Conservation (phyloP, 2,329 filamentous ascomycete genomes). For the Aspergillus nomiae region DNA sequence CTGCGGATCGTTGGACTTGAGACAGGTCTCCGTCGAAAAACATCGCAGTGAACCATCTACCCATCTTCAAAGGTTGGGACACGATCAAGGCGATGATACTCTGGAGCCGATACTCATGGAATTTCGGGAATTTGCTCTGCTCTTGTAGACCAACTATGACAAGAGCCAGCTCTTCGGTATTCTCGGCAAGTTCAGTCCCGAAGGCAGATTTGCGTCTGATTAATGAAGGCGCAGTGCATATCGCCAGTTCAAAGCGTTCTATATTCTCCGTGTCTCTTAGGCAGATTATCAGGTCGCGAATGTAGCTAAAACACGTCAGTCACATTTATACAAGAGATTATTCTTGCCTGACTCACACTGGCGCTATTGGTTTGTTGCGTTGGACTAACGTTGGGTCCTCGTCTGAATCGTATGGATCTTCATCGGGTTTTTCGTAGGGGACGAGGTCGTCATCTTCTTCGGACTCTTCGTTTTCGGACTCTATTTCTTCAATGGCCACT, state of each 20-base stretch:
- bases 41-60: slow-evolving; percentile 77
- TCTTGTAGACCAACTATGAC: slow-evolving; percentile 80
- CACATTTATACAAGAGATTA: background rate
- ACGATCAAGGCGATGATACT: slow-evolving; percentile 80
- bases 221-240: slow-evolving; percentile 73
- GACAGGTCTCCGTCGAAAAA: slow-evolving; percentile 95
- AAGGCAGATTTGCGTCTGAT: slow-evolving; percentile 88
- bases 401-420: slow-evolving; percentile 86
- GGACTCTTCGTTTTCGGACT: slow-evolving; percentile 51
- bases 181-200: slow-evolving; percentile 82
- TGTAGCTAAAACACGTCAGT: slow-evolving; percentile 57
- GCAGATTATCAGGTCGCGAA: slow-evolving; percentile 78
- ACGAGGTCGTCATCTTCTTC: slow-evolving; percentile 66
- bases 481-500: slow-evolving; percentile 64
- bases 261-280: slow-evolving; percentile 80
- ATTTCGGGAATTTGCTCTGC: slow-evolving; percentile 77
- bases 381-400: slow-evolving; percentile 87
- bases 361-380: slow-evolving; percentile 77
- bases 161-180: slow-evolving; percentile 77
- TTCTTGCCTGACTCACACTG: slow-evolving; percentile 58
- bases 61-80: slow-evolving; percentile 75
- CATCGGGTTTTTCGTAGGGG: slow-evolving; percentile 82
- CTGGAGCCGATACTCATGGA: slow-evolving; percentile 73
- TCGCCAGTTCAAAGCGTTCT: slow-evolving; percentile 77
- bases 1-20: slow-evolving; percentile 75